Conservation (phyloP, 1,139 yeast genomes). For the Yamadazyma buinensis region DNA sequence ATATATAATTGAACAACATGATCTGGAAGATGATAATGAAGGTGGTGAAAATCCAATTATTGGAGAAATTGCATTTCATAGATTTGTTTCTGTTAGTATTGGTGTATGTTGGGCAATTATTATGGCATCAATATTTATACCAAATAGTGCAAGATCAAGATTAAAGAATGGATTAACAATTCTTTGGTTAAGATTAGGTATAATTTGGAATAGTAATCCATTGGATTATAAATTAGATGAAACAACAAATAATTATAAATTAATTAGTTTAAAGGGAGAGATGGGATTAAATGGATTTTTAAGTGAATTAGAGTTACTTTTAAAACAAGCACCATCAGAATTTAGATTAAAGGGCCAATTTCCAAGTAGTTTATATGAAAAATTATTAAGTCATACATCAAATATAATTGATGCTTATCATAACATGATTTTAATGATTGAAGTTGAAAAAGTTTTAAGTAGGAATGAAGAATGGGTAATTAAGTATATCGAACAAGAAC, state of each 20-base stretch:
- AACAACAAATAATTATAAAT: constrained; percentile 13
- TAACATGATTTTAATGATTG: constrained; percentile 64
- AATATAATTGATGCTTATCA: constrained; percentile 71
- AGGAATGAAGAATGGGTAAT: constrained; percentile 55
- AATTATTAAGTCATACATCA: constrained; percentile 54
- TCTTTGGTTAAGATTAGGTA: constrained; percentile 76
- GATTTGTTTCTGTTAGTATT: constrained; percentile 66
- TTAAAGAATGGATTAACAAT: constrained; percentile 62
- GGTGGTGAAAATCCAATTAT: constrained; percentile 70
- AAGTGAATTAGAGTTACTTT: constrained; percentile 54
- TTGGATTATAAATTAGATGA: constrained; percentile 27
- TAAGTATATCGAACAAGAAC: constrained; percentile 51
- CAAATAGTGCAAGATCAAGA: constrained; percentile 71
- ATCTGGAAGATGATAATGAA: constrained; percentile 62
- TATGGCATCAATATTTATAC: constrained; percentile 62
- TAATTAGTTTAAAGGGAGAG: constrained; percentile 53
- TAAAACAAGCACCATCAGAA: constrained; percentile 75
- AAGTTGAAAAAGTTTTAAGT: constrained; percentile 55
- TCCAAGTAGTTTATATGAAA: constrained; percentile 50
- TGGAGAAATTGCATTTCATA: constrained; percentile 74
- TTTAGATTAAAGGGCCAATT: constrained; percentile 72
- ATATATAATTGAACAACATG: constrained; percentile 61
- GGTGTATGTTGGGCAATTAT: constrained; percentile 78
- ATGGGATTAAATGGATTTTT: constrained; percentile 54
- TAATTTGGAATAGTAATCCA: constrained; percentile 68